phyloP scores from a whole-genome alignment of 345 rosid genomes.

The Viola odorata region DNA sequence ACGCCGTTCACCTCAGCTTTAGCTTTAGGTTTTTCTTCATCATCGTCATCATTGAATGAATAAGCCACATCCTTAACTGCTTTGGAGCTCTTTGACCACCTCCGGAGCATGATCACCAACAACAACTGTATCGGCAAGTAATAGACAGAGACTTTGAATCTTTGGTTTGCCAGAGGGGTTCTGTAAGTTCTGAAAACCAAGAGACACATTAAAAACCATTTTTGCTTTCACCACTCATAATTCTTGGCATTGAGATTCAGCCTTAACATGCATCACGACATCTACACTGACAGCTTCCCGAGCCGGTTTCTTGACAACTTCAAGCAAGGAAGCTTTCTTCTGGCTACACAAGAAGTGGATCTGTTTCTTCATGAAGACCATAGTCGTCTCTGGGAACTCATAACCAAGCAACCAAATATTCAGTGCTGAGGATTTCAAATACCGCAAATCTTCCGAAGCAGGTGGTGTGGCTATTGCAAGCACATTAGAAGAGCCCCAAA shows the following conservation, averaged over 20 bases:
- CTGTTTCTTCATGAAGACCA: constrained; percentile 72
- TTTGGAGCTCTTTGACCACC: constrained; percentile 53
- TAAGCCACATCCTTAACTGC: constrained; percentile 82
- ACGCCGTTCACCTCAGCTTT: constrained; percentile 36
- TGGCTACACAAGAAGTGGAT: constrained; percentile 76
- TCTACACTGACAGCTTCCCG: constrained; percentile 52
- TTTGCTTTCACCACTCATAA: constrained; percentile 46
- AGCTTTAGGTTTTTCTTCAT: constrained; percentile 37
- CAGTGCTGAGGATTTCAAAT: constrained; percentile 79
- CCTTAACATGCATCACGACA: constrained; percentile 57
- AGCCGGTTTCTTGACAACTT: constrained; percentile 58
- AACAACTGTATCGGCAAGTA: constrained; percentile 79
- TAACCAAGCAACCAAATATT: constrained; percentile 88
- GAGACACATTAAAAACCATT: constrained; percentile 74
- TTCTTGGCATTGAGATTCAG: constrained; percentile 72
- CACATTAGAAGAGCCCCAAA: constrained; percentile 68
- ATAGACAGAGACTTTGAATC: constrained; percentile 50
- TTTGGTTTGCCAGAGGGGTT: constrained; percentile 47
- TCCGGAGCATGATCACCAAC: constrained; percentile 54
- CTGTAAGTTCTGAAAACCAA: constrained; percentile 85
- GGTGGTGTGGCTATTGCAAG: constrained; percentile 79
- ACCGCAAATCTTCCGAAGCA: constrained; percentile 74
- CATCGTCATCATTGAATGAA: constrained; percentile 83
- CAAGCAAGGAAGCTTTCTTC: constrained; percentile 72
- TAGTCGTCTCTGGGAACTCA: constrained; percentile 90